phyloP scores from a whole-genome alignment of 2,329 filamentous ascomycete genomes.

The Aspergillus latus region DNA sequence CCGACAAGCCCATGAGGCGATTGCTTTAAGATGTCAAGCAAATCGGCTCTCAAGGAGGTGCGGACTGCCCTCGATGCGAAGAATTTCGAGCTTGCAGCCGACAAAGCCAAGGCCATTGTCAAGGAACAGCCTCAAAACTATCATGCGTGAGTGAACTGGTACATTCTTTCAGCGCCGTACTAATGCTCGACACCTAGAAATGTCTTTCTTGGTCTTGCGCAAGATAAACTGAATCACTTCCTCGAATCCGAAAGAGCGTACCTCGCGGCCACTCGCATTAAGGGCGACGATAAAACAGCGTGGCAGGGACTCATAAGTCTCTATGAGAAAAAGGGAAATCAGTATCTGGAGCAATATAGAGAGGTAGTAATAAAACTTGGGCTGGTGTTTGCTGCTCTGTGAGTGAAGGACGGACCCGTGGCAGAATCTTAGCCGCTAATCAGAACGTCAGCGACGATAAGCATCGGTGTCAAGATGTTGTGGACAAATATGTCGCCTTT shows the following conservation, averaged over 20 bases:
- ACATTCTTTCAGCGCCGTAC: background rate
- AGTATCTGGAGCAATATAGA: conserved; percentile 72
- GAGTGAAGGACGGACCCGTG: conserved; percentile 31
- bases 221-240: conserved; percentile 70
- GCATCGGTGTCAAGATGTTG: conserved; percentile 59
- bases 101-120: conserved; percentile 68
- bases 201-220: conserved; percentile 82
- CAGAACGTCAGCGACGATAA: conserved; percentile 52
- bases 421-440: conserved; percentile 16
- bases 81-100: conserved; percentile 73
- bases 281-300: conserved; percentile 74
- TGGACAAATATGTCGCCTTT: conserved; percentile 78
- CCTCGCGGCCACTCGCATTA: conserved; percentile 67
- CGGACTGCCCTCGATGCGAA: conserved; percentile 74
- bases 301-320: conserved; percentile 88
- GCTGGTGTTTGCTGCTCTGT: conserved; percentile 67
- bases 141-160: conserved; percentile 62
- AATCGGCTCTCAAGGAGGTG: conserved; percentile 77
- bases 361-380: conserved; percentile 71
- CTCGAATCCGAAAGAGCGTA: conserved; percentile 78
- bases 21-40: conserved; percentile 48
- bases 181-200: conserved; percentile 51
- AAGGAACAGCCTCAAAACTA: conserved; percentile 75
- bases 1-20: conserved; percentile 20
- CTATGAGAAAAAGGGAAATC: conserved; percentile 72